These are phyloP conservation scores for Jaapia argillacea DNA, from an alignment of 768 basidiomycete species.

Conservation along the genomic window DNA sequence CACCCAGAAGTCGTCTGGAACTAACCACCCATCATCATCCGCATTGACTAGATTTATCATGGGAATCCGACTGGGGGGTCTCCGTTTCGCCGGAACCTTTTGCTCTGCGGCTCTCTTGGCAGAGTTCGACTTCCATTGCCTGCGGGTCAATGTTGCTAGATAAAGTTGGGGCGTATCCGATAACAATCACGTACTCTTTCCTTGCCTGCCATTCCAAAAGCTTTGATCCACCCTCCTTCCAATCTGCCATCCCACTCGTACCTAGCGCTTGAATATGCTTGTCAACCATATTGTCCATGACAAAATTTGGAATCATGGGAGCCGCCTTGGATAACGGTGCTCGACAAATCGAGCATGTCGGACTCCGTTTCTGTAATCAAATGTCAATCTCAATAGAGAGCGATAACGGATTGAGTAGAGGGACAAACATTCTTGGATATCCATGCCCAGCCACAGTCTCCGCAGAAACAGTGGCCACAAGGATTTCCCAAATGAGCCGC, in stretches of 20 bases:
- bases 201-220: slow-evolving; percentile 42
- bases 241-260: slow-evolving; percentile 37
- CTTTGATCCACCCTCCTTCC: slow-evolving; percentile 38
- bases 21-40: not conserved
- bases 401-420: not conserved
- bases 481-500: slow-evolving; percentile 55
- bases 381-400: slow-evolving; percentile 1
- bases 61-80: not conserved
- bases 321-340: slow-evolving; percentile 24
- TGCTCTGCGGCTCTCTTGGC: slow-evolving; percentile 3
- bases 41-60: not conserved
- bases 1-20: not conserved
- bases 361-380: slow-evolving; percentile 25
- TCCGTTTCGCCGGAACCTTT: slow-evolving; percentile 6
- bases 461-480: slow-evolving; percentile 69
- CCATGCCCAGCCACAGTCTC: slow-evolving; percentile 57
- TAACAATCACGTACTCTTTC: slow-evolving; percentile 34
- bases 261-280: slow-evolving; percentile 43
- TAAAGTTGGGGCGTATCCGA: not conserved
- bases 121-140: slow-evolving; percentile 20
- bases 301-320: slow-evolving; percentile 57
- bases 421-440: slow-evolving; percentile 37
- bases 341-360: slow-evolving; percentile 55
- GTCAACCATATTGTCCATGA: slow-evolving; percentile 49
- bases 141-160: slow-evolving; percentile 2